These are phyloP conservation scores for Euphorbia peplus DNA, from an alignment of 345 rosid genomes.

Conservation along the genomic window DNA sequence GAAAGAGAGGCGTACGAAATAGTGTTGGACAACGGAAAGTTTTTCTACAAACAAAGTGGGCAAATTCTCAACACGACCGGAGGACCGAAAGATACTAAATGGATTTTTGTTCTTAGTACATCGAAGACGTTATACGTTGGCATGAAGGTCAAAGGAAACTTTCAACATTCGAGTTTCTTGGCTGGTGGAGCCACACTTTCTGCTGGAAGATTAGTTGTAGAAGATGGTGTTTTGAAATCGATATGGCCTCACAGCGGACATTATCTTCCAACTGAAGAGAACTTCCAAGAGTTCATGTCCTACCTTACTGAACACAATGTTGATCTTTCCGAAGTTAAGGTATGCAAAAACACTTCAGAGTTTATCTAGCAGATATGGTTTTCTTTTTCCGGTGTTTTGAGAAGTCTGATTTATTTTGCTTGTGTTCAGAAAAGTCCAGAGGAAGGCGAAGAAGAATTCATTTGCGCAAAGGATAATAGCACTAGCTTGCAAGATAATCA, in stretches of 20 bases:
- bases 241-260: slow-evolving; percentile 98
- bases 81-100: slow-evolving; percentile 62
- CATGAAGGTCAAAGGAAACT: slow-evolving; percentile 71
- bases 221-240: slow-evolving; percentile 63
- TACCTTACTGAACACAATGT: slow-evolving; percentile 64
- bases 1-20: slow-evolving; percentile 72
- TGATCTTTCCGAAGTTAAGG: slow-evolving; percentile 61
- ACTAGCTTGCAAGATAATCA: slow-evolving; percentile 24
- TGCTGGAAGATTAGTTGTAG: slow-evolving; percentile 75
- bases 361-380: not conserved
- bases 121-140: slow-evolving; percentile 63
- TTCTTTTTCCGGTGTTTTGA: not conserved
- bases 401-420: slow-evolving; percentile 2
- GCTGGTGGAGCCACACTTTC: slow-evolving; percentile 91
- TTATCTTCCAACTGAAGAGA: slow-evolving; percentile 94
- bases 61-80: slow-evolving; percentile 51
- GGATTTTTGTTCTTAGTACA: slow-evolving; percentile 90
- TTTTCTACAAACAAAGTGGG: slow-evolving; percentile 53
- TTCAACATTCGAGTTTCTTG: slow-evolving; percentile 91
- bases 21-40: slow-evolving; percentile 44
- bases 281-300: slow-evolving; percentile 67
- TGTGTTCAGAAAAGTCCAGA: slow-evolving; percentile 54
- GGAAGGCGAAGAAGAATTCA: slow-evolving; percentile 52
- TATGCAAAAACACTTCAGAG: slow-evolving; percentile 20
- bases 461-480: slow-evolving; percentile 20